Conservation (phyloP, 768 basidiomycete genomes). For the Mycena rebaudengoi region DNA sequence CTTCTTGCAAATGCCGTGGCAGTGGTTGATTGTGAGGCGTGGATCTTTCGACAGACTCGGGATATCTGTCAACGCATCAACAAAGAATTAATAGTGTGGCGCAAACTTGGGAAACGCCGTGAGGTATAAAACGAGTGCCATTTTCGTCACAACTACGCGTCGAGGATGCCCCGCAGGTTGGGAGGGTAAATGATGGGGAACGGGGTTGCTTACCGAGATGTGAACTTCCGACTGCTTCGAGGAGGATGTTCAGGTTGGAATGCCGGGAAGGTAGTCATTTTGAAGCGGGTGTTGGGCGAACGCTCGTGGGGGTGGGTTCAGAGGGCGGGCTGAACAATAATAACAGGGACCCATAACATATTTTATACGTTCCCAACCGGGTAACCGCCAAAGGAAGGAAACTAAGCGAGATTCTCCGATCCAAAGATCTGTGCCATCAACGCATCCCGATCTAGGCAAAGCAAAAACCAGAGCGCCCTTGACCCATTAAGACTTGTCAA, state of each 20-base stretch:
- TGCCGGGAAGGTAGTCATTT: background rate
- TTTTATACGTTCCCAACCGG: slow-evolving; percentile 20
- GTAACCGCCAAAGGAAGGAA: slow-evolving; percentile 12
- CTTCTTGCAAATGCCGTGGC: background rate
- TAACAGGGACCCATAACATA: slow-evolving; percentile 10
- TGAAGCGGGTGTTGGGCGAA: background rate
- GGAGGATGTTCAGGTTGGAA: too few species aligned
- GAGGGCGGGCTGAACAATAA: slow-evolving; percentile 10
- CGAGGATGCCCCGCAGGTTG: too few species aligned
- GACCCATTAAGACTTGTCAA: slow-evolving; percentile 8
- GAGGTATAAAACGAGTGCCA: background rate
- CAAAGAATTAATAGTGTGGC: slow-evolving; percentile 7
- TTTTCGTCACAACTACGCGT: too few species aligned
- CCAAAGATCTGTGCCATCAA: slow-evolving; percentile 15
- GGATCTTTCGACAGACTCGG: background rate
- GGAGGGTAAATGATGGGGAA: background rate
- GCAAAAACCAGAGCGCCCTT: background rate
- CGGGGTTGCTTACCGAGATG: too few species aligned
- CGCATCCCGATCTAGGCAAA: background rate
- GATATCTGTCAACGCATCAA: slow-evolving; percentile 11
- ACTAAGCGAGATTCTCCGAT: slow-evolving; percentile 26
- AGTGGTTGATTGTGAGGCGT: background rate
- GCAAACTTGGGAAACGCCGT: background rate
- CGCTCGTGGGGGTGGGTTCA: background rate
- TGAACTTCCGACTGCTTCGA: too few species aligned